Base-by-base conservation (phyloP, 1,284 basidiomycete species). In the Mycosarcoma maydis region DNA sequence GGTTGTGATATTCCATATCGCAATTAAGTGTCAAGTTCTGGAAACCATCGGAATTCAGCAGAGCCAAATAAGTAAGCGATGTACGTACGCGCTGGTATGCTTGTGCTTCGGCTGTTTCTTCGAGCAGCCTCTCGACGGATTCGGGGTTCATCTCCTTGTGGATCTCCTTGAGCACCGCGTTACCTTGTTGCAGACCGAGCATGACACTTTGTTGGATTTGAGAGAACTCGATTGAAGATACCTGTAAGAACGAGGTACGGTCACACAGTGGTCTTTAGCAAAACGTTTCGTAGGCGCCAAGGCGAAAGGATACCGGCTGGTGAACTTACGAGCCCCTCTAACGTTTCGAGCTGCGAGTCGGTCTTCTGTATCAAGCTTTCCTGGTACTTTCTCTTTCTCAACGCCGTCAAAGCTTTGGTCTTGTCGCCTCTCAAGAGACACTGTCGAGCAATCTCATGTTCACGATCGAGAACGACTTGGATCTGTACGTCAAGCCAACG, bases 161-260 rank as follows among this genome's bases (percentile, higher is more conserved):
- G 33, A 98, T 91, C 83, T 95, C 88, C 80, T 91, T 92, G 53
- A 98, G 85, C 0, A 97, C 94, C 38, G 91, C 89, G 69, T 92
- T 96, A 3, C 95, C 95, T 83, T 95, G 92, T 82, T 92, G 88
- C 37, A 98, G 83, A 8, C 95, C 95, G 82, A 93, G 92, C 42
- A 98, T 81, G 16, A 98, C 91, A 4, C 93, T 92, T 38, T 92
- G 89, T 83, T 98, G 92, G 38, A 98, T 89, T 55, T 95, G 86
- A 0, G 95, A 92, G 84, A 96, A 98, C 82, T 98, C 95, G 78
- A 98, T 97, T 0, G 90, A 92, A 8, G 91, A 91, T 6, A 96
- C 92, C 94, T 37, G 36, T 20, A 20, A 30, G 29, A 4, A 30
- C 14, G 33, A 11, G 16, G 16, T n/a, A 9, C 11, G 16, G 11